Percentiles rank a stretch among this genome's conserved stretches.
These are phyloP conservation scores for Blastocystis sp. DNA, from an alignment of 352 stramenopile genomes.

Conservation along the genomic window DNA sequence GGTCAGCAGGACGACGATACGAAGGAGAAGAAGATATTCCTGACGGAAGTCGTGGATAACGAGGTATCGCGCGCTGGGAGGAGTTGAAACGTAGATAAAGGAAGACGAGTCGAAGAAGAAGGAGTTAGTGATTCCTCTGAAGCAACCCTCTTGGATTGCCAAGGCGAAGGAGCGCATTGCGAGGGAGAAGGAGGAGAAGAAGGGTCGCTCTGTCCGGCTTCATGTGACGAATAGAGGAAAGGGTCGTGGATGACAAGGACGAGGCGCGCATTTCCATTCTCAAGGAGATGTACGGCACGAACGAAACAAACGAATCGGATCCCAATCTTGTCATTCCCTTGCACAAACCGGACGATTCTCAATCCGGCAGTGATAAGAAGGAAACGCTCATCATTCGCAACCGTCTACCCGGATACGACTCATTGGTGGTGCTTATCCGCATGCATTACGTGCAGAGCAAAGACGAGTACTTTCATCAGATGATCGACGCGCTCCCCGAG, in stretches of 20 bases:
- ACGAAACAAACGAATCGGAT: not conserved
- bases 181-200: not conserved
- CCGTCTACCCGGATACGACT: constrained; percentile 20
- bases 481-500: constrained; percentile 83
- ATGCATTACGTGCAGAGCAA: constrained; percentile 76
- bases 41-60: constrained; percentile 54
- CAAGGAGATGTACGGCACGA: constrained; percentile 15
- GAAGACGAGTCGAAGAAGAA: constrained; percentile 16
- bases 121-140: constrained; percentile 63
- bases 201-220: not conserved
- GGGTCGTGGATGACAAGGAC: not conserved
- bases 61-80: not conserved
- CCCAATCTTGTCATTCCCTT: constrained; percentile 31
- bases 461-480: constrained; percentile 83
- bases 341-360: not conserved
- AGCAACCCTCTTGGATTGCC: constrained; percentile 42
- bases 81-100: not conserved
- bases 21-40: constrained; percentile 26
- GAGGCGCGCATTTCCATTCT: constrained; percentile 45
- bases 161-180: constrained; percentile 69
- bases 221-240: not conserved
- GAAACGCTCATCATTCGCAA: constrained; percentile 3
- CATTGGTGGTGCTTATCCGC: not conserved
- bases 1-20: constrained; percentile 7
- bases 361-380: not conserved